phyloP scores from a whole-genome alignment of 345 rosid species.

The Cardamine chenopodiifolia region DNA sequence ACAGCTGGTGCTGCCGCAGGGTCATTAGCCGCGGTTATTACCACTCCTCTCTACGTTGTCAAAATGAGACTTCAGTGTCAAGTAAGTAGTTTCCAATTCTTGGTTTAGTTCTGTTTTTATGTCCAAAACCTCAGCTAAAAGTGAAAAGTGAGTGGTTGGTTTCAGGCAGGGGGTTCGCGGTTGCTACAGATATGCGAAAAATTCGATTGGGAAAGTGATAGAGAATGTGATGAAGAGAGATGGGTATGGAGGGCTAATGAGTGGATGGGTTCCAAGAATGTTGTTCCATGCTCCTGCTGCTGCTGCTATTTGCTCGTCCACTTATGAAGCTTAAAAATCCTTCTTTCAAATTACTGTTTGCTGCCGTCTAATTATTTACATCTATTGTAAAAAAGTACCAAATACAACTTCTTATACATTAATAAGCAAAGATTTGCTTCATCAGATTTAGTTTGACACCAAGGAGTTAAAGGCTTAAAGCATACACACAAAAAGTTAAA shows the following conservation, averaged over 20 bases:
- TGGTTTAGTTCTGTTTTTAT: not conserved
- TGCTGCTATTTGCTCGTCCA: conserved; percentile 19
- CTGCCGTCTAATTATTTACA: not conserved
- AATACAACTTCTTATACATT: conserved; percentile 17
- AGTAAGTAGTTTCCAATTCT: not conserved
- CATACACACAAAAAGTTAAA: conserved; percentile 19
- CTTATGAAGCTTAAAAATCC: conserved; percentile 12
- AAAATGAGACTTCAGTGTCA: conserved; percentile 1
- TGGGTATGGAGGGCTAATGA: not conserved
- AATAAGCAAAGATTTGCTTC: conserved; percentile 17
- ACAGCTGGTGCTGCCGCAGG: not conserved
- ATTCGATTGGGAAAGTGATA: conserved; percentile 31
- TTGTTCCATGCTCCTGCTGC: not conserved
- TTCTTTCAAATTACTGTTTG: conserved; percentile 2
- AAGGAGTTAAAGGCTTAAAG: conserved; percentile 3
- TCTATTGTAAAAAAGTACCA: not conserved
- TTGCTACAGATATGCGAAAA: conserved; percentile 48
- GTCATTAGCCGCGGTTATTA: not conserved
- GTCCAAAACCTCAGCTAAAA: not conserved
- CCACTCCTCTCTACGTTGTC: not conserved
- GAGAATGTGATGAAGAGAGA: not conserved
- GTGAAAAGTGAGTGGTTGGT: conserved; percentile 44
- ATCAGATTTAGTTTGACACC: conserved; percentile 10
- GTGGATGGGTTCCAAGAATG: conserved; percentile 17
- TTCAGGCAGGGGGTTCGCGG: conserved; percentile 50